phyloP scores from a whole-genome alignment of 2,329 filamentous ascomycete species.

The Lachnellula arida region DNA sequence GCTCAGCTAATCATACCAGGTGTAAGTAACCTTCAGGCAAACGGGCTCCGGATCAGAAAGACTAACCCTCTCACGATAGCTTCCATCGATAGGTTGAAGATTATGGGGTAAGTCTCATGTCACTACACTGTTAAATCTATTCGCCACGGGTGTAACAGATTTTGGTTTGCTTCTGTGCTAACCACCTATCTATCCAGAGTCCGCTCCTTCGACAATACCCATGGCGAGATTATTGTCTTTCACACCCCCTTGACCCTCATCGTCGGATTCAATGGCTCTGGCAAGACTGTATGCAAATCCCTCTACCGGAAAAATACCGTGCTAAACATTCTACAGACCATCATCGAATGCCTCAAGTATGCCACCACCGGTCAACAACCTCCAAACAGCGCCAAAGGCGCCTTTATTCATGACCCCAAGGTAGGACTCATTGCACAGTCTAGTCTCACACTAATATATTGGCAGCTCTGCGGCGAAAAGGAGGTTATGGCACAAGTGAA shows the following conservation, averaged over 20 bases:
- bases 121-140: too few relatives aligned
- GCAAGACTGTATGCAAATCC: constrained; percentile 66
- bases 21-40: constrained; percentile 11
- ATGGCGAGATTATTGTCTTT: constrained; percentile 78
- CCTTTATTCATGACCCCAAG: constrained; percentile 97
- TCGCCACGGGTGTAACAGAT: too few relatives aligned
- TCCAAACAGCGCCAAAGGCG: constrained; percentile 82
- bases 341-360: constrained; percentile 98
- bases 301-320: not conserved
- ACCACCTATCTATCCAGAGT: constrained; percentile 41
- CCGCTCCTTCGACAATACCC: constrained; percentile 78
- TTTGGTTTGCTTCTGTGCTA: not conserved
- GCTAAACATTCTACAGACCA: constrained; percentile 52
- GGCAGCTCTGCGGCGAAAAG: constrained; percentile 71
- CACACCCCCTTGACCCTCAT: constrained; percentile 90
- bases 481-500: constrained; percentile 90
- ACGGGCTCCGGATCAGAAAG: not conserved
- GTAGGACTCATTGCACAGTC: constrained; percentile 34
- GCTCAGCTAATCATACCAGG: constrained; percentile 8
- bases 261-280: constrained; percentile 94
- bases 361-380: constrained; percentile 91
- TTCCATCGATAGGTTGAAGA: constrained; percentile 84
- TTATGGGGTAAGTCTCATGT: constrained; percentile 55
- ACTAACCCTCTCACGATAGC: constrained; percentile 48
- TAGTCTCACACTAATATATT: constrained; percentile 16